Percentiles rank a stretch among this genome's conserved stretches.
Conservation (phyloP, 768 basidiomycete species). For the Mycena polygramma region DNA sequence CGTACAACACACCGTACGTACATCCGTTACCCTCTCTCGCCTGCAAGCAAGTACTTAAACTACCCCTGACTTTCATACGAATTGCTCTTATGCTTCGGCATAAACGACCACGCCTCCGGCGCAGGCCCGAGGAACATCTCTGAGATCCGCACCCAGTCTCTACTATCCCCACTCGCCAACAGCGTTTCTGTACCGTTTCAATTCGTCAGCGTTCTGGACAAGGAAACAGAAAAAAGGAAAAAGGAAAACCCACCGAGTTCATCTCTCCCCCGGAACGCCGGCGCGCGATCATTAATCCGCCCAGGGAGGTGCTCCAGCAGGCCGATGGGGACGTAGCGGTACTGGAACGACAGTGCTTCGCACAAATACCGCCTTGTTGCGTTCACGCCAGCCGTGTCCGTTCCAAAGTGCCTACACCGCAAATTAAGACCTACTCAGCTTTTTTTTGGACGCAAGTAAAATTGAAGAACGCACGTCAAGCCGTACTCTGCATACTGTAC, state of each 20-base stretch:
- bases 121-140: conserved; percentile 95
- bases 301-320: conserved; percentile 86
- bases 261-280: conserved; percentile 87
- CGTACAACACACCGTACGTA: neutral
- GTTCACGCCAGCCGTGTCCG: conserved; percentile 91
- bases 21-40: neutral
- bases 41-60: neutral
- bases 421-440: neutral
- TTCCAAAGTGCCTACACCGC: conserved; percentile 86
- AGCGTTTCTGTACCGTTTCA: conserved; percentile 74
- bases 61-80: conserved; percentile 77
- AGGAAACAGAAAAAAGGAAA: neutral
- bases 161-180: conserved; percentile 81
- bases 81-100: conserved; percentile 96
- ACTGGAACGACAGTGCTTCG: conserved; percentile 95
- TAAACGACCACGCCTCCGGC: conserved; percentile 87
- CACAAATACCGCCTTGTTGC: conserved; percentile 93
- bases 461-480: conserved; percentile 65
- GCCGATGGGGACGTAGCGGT: conserved; percentile 96
- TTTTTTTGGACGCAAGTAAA: neutral
- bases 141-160: conserved; percentile 93
- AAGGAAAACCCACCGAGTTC: conserved; percentile 76
- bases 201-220: neutral
- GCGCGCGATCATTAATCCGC: conserved; percentile 91
- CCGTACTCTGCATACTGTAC: conserved; percentile 88